Percentiles rank a stretch among this genome's conserved stretches.
These are phyloP conservation scores for Cyberlindnera saturnus DNA, from an alignment of 805 yeast genomes.

Conservation along the genomic window DNA sequence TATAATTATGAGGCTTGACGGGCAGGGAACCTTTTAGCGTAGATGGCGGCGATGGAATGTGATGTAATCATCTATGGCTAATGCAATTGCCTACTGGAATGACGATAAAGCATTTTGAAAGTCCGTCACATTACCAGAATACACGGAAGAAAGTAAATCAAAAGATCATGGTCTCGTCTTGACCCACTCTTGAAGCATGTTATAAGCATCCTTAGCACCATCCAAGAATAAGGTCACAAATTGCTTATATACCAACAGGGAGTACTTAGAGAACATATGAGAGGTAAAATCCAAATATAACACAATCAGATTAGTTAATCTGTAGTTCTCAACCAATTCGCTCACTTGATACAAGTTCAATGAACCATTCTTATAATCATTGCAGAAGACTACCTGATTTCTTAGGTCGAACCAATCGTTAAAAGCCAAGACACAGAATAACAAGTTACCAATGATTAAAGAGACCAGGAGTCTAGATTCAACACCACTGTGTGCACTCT, in stretches of 20 bases:
- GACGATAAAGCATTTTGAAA: too few species aligned
- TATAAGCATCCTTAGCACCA: slow-evolving; percentile 4
- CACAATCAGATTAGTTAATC: slow-evolving; percentile 5
- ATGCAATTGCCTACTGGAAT: too few species aligned
- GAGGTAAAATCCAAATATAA: background rate
- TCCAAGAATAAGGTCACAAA: slow-evolving; percentile 9
- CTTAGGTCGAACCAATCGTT: slow-evolving; percentile 22
- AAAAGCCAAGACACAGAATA: slow-evolving; percentile 12
- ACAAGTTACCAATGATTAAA: slow-evolving; percentile 16
- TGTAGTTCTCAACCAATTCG: slow-evolving; percentile 18
- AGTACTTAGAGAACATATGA: slow-evolving; percentile 4
- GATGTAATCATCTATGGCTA: too few species aligned
- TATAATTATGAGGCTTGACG: too few species aligned
- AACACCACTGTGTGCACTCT: slow-evolving; percentile 10
- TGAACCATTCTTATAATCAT: slow-evolving; percentile 23
- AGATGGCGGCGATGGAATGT: too few species aligned
- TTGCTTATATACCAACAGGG: slow-evolving; percentile 14
- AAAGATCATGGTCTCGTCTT: background rate
- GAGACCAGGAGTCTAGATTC: slow-evolving; percentile 20
- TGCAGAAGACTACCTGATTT: slow-evolving; percentile 20
- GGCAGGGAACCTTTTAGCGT: too few species aligned
- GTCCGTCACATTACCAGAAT: background rate
- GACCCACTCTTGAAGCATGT: background rate
- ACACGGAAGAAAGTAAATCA: background rate
- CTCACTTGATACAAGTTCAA: slow-evolving; percentile 21